Conservation (phyloP, 2,329 filamentous ascomycete species). For the Lachnellula cervina region DNA sequence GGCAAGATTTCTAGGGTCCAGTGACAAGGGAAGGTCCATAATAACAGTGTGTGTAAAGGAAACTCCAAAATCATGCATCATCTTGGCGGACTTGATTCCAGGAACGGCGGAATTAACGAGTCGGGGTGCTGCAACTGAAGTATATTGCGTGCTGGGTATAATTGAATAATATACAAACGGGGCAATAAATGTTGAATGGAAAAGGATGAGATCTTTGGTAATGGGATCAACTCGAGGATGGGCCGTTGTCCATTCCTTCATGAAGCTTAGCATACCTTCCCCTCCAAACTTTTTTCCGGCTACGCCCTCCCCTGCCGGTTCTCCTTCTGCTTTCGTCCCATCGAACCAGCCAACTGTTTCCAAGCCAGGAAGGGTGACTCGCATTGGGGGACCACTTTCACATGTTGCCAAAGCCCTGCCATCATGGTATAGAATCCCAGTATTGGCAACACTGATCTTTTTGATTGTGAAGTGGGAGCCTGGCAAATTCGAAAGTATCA, state of each 20-base stretch:
- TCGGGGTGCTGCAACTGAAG: slow-evolving; percentile 26
- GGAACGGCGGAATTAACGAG: slow-evolving; percentile 51
- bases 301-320: slow-evolving; percentile 26
- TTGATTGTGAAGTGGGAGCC: slow-evolving; percentile 54
- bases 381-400: slow-evolving; percentile 66
- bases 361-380: slow-evolving; percentile 57
- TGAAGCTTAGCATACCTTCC: slow-evolving; percentile 50
- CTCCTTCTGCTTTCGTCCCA: slow-evolving; percentile 52
- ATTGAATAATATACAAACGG: slow-evolving; percentile 66
- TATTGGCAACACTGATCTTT: slow-evolving; percentile 68
- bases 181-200: slow-evolving; percentile 59
- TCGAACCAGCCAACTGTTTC: slow-evolving; percentile 69
- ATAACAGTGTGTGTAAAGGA: slow-evolving; percentile 59
- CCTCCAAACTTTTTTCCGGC: slow-evolving; percentile 53
- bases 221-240: slow-evolving; percentile 62
- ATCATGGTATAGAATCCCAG: slow-evolving; percentile 61
- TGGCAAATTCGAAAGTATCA: slow-evolving; percentile 52
- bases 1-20: slow-evolving; percentile 58
- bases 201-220: slow-evolving; percentile 62
- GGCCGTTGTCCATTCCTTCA: slow-evolving; percentile 67
- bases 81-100: slow-evolving; percentile 58
- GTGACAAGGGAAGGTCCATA: slow-evolving; percentile 61
- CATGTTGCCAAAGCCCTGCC: slow-evolving; percentile 64
- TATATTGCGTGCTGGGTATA: slow-evolving; percentile 36
- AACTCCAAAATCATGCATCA: slow-evolving; percentile 75